Base-by-base conservation (phyloP, 164 flowering plant species). In the Saururus chinensis region DNA sequence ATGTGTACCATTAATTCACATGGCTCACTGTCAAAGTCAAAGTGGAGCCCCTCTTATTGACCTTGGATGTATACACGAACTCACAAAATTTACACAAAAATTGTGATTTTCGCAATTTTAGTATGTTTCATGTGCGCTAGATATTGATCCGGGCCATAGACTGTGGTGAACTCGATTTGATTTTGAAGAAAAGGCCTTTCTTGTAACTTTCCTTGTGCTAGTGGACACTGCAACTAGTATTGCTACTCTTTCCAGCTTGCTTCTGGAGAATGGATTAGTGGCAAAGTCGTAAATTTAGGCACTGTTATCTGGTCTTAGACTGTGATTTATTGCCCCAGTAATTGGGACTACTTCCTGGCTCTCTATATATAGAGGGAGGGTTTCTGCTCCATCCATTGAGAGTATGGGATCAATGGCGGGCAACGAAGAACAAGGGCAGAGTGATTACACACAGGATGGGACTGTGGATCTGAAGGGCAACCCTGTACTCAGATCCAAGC, bases 401-500 rank as follows among this genome's bases (percentile, higher is more conserved):
- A 20, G 14, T 21, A 55, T 20, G 58, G 19, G 37, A 55, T 55
- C 58, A 24, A 55, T 55, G 58, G 58, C 24, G 19, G 30, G 58
- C 35, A 24, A 23, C 19, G 35, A 55, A 49, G 68, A 57, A 51
- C 1, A 52, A 26, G 59, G 26, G 49, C 48, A 60, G 8, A 60
- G 40, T 9, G 64, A 48, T 53, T 66, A 40, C 59, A 25, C 70
- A 19, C 53, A 66, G 40, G 70, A 66, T 26, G 70, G 70, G 1
- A 41, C 64, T 19, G 70, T 66, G 54, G 70, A 66, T 60, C 64
- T 66, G 0, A 61, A 30, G 26, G 70, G 70, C 7, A 49, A 56
- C 56, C 65, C 70, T 26, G 60, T 61, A 1, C 71, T 57, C 26
- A 35, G 71, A 56, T 68, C 66, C 55, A 57, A 68, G 49, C 41